A percentile compares a stretch with the other conserved stretches of the same genome.
phyloP scores from a whole-genome alignment of 2,329 filamentous ascomycete genomes.

The Pseudogymnoascus destructans region DNA sequence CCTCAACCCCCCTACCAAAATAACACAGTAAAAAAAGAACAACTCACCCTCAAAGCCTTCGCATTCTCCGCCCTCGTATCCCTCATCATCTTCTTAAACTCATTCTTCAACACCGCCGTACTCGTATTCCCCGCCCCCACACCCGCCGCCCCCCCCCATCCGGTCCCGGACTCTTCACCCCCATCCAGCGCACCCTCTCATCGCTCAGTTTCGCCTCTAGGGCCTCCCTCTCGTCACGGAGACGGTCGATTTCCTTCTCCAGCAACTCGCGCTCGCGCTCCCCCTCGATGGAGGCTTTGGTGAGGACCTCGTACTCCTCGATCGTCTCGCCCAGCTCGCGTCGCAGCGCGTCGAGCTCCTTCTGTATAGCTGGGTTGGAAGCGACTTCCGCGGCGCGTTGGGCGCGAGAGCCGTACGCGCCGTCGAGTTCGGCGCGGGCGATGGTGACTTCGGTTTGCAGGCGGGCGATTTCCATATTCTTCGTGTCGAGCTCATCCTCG shows the following conservation, averaged over 20 bases:
- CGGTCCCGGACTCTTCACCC: constrained; percentile 39
- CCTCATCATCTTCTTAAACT: constrained; percentile 73
- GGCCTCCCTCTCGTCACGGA: constrained; percentile 49
- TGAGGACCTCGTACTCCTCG: constrained; percentile 57
- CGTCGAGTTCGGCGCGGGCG: constrained; percentile 79
- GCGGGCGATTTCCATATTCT: constrained; percentile 51
- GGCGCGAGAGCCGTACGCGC: constrained; percentile 72
- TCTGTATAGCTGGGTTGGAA: constrained; percentile 42
- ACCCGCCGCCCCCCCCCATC: constrained; percentile 22
- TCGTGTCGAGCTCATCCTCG: constrained; percentile 36
- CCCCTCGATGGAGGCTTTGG: constrained; percentile 54
- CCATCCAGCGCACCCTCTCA: constrained; percentile 54
- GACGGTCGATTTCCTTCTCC: constrained; percentile 47
- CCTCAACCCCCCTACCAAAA: constrained; percentile 1
- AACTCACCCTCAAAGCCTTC: constrained; percentile 49
- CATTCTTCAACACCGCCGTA: constrained; percentile 55
- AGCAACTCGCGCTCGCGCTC: constrained; percentile 57
- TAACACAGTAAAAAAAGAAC: constrained; percentile 4
- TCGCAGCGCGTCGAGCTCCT: constrained; percentile 49
- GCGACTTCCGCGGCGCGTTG: constrained; percentile 55
- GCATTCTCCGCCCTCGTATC: constrained; percentile 54
- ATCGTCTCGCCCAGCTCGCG: constrained; percentile 55
- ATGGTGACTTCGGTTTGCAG: constrained; percentile 75
- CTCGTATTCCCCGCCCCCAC: constrained; percentile 35
- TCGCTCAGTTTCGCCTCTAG: constrained; percentile 53